A percentile compares a stretch with the other conserved stretches of the same genome.
Evolutionary conservation across 495 filamentous ascomycete genomes (phyloP).

Genomic region (Hypoxylon lenormandii): DNA sequence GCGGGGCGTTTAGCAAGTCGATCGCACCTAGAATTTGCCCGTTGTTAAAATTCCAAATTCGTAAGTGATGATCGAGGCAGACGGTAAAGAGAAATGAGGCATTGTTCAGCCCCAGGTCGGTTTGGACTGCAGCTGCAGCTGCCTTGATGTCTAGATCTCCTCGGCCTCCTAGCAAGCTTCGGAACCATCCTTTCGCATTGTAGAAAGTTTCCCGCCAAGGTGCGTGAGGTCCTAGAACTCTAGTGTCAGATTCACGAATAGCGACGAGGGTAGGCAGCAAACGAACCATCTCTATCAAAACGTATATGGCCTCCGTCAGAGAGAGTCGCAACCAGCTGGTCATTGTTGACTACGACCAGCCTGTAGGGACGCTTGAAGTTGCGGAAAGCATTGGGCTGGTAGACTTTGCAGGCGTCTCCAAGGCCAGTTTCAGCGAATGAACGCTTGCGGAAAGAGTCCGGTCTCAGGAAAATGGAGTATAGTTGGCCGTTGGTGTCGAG

Average conservation of each 20-base stretch:
- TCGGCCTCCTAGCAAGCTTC: conserved; percentile 74
- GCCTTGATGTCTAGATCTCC: conserved; percentile 47
- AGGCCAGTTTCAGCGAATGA: conserved; percentile 76
- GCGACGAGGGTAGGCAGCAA: background rate
- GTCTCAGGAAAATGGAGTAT: conserved; percentile 80
- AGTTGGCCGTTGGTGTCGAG: conserved; percentile 82
- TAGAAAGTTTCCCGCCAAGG: conserved; percentile 83
- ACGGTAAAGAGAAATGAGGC: conserved; percentile 79
- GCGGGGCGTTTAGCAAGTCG: conserved; percentile 49
- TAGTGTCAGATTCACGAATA: conserved; percentile 11
- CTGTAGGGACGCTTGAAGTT: conserved; percentile 83
- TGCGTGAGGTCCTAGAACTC: conserved; percentile 57
- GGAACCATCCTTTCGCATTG: conserved; percentile 82
- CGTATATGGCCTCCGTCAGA: conserved; percentile 84
- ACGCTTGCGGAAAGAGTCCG: conserved; percentile 79
- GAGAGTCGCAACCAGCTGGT: conserved; percentile 81
- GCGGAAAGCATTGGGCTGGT: conserved; percentile 72
- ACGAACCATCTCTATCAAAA: conserved; percentile 76
- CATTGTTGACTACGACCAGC: conserved; percentile 75
- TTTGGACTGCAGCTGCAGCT: conserved; percentile 61
- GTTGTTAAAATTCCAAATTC: conserved; percentile 82
- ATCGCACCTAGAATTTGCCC: conserved; percentile 70
- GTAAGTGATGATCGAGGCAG: conserved; percentile 85
- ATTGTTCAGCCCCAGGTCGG: conserved; percentile 58
- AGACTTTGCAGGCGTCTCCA: conserved; percentile 80